phyloP scores from a whole-genome alignment of 352 stramenopile genomes.

The Globisporangium mamillatum region DNA sequence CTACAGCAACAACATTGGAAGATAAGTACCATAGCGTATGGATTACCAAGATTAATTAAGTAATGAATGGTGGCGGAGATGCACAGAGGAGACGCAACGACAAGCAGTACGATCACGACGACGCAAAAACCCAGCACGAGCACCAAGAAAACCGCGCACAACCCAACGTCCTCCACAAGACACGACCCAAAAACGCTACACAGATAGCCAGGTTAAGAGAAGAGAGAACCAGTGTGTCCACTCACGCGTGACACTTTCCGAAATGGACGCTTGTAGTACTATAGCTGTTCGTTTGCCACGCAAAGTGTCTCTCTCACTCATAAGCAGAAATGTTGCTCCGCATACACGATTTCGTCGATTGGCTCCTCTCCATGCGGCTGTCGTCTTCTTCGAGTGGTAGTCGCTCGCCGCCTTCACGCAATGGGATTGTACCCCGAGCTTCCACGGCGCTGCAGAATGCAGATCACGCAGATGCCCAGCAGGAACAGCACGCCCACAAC shows the following conservation, averaged over 20 bases:
- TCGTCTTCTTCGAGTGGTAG: neutral
- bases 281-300: neutral
- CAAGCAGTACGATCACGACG: neutral
- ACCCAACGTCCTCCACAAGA: neutral
- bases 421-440: slow-evolving; percentile 47
- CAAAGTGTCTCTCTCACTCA: neutral
- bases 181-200: neutral
- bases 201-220: neutral
- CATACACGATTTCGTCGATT: slow-evolving; percentile 1
- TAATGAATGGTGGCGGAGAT: neutral
- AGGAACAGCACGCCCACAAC: slow-evolving; percentile 45
- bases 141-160: neutral
- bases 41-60: neutral
- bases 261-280: neutral
- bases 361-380: neutral
- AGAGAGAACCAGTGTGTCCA: slow-evolving; percentile 1
- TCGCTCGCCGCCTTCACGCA: slow-evolving; percentile 14
- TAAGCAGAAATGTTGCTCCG: slow-evolving; percentile 6
- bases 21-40: neutral
- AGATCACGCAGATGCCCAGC: slow-evolving; percentile 34
- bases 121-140: neutral
- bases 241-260: neutral
- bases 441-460: slow-evolving; percentile 32
- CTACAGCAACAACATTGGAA: neutral
- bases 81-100: neutral